Conservation (phyloP, 106 monocot species). For the Dioscorea dumetorum region DNA sequence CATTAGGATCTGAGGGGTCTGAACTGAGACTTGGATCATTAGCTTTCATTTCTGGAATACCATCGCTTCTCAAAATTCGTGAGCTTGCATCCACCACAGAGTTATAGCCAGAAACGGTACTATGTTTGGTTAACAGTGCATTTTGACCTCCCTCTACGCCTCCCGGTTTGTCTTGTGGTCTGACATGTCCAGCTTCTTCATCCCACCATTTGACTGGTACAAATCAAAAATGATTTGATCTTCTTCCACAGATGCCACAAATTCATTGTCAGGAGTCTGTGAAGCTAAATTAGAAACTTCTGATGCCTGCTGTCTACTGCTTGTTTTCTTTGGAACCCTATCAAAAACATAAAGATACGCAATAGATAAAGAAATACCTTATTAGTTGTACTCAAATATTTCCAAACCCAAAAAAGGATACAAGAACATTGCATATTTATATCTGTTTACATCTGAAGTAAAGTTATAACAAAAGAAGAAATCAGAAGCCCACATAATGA, state of each 20-base stretch:
- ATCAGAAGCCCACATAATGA: no score
- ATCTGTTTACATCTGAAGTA: no score
- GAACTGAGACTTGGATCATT: not conserved
- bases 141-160: conserved; percentile 11
- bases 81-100: conserved; percentile 17
- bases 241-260: conserved; percentile 13
- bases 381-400: no score
- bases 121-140: conserved; percentile 15
- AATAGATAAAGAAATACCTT: no score
- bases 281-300: conserved; percentile 9
- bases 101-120: conserved; percentile 1
- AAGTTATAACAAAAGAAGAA: no score
- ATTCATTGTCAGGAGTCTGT: not conserved
- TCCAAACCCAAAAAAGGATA: no score
- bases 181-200: conserved; percentile 21
- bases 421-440: no score
- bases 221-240: conserved; percentile 26
- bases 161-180: conserved; percentile 18
- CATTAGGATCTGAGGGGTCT: conserved; percentile 1
- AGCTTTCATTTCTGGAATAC: not conserved
- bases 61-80: conserved; percentile 5
- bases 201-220: conserved; percentile 17
- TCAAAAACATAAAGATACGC: not conserved
- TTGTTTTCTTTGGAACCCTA: conserved; percentile 17
- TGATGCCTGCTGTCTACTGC: conserved; percentile 11